Conservation (phyloP, 2,329 filamentous ascomycete species). For the Coniochaeta sp. region DNA sequence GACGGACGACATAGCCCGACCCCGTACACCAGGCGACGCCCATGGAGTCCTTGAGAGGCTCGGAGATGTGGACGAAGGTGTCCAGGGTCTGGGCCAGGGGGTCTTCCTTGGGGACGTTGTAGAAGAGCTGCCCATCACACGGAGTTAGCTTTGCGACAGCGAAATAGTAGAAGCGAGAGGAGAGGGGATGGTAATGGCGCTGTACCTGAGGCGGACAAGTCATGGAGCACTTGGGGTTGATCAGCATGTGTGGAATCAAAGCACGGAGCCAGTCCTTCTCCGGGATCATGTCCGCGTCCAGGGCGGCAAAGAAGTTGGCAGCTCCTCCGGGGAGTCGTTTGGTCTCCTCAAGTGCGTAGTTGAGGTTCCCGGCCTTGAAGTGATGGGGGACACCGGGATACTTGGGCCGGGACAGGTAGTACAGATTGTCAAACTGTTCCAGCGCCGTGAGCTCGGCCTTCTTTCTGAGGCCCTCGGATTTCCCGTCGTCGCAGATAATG, state of each 20-base stretch:
- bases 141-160: no score
- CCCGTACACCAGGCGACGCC: conserved; percentile 58
- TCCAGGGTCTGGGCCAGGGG: conserved; percentile 51
- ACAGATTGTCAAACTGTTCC: conserved; percentile 38
- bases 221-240: conserved; percentile 48
- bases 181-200: background rate
- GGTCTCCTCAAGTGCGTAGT: conserved; percentile 47
- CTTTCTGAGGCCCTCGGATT: conserved; percentile 32
- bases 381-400: conserved; percentile 41
- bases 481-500: conserved; percentile 19
- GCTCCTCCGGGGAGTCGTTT: conserved; percentile 42
- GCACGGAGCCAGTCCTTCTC: conserved; percentile 53
- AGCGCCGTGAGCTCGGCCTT: conserved; percentile 24
- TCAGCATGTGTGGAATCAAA: conserved; percentile 50
- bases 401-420: conserved; percentile 44
- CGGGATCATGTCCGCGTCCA: conserved; percentile 64
- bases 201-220: conserved; percentile 46
- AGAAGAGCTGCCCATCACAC: conserved; percentile 38
- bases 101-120: conserved; percentile 52
- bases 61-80: conserved; percentile 47
- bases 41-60: conserved; percentile 41
- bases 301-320: conserved; percentile 51
- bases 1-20: conserved; percentile 52
- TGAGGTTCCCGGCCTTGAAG: conserved; percentile 60
- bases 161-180: conserved; percentile 9